These are phyloP conservation scores for Jimgerdemannia flammicorona DNA, from an alignment of 192 early-diverging fungal species.

Conservation along the genomic window DNA sequence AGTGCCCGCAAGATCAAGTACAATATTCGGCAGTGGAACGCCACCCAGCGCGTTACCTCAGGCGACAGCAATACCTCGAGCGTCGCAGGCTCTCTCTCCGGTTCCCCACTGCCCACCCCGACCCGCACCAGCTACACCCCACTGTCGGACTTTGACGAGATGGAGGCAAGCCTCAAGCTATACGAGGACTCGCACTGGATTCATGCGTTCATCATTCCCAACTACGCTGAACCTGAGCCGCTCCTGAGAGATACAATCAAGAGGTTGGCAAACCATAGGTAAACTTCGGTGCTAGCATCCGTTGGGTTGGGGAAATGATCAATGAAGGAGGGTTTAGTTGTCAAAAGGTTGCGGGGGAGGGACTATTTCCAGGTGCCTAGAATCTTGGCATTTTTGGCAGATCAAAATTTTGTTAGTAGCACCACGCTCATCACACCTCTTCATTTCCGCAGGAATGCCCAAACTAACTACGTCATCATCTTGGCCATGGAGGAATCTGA, in stretches of 20 bases:
- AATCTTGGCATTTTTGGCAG: too few relatives aligned
- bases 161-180: constrained; percentile 17
- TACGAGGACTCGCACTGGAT: constrained; percentile 28
- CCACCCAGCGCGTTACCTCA: constrained; percentile 8
- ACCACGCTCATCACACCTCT: neutral
- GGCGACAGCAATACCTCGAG: neutral
- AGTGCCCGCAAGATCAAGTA: constrained; percentile 35
- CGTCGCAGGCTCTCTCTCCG: neutral
- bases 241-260: constrained; percentile 68
- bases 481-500: constrained; percentile 67
- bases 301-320: too few relatives aligned
- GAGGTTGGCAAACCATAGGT: constrained; percentile 62
- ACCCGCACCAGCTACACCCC: neutral
- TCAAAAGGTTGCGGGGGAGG: too few relatives aligned
- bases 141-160: constrained; percentile 3
- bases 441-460: constrained; percentile 16
- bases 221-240: constrained; percentile 67
- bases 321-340: too few relatives aligned
- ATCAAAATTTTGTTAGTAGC: neutral
- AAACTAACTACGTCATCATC: constrained; percentile 38
- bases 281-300: neutral
- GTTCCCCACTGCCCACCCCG: neutral
- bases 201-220: constrained; percentile 69
- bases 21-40: constrained; percentile 36
- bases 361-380: too few relatives aligned